These are phyloP conservation scores for Colletotrichum lindemuthianum DNA, from an alignment of 2,329 filamentous ascomycete species.

Conservation along the genomic window DNA sequence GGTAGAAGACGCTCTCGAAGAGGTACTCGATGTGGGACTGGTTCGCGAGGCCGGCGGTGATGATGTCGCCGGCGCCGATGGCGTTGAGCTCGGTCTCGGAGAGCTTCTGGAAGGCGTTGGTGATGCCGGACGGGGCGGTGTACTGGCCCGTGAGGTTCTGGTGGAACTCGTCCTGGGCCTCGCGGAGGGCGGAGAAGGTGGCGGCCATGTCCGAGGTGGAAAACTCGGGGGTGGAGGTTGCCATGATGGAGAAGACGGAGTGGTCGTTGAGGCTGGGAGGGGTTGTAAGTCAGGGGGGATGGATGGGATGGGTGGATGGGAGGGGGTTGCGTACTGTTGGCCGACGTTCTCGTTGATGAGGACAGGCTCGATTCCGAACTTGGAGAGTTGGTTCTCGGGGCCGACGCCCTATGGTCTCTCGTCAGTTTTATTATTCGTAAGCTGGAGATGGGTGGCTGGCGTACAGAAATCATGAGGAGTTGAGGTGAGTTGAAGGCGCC, in stretches of 20 bases:
- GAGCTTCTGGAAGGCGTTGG: constrained; percentile 40
- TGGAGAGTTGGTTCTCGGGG: constrained; percentile 34
- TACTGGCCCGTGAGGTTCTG: constrained; percentile 38
- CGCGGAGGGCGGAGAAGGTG: constrained; percentile 35
- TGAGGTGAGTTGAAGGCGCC: constrained; percentile 37
- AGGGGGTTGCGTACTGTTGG: constrained; percentile 36
- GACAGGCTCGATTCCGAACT: constrained; percentile 39
- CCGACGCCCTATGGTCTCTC: constrained; percentile 35
- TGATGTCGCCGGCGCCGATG: constrained; percentile 39
- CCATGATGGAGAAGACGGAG: constrained; percentile 43
- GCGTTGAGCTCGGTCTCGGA: constrained; percentile 35
- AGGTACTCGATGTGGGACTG: constrained; percentile 43
- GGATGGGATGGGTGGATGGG: neutral
- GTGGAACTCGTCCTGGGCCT: constrained; percentile 40
- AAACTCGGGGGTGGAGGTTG: constrained; percentile 38
- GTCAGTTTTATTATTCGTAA: constrained; percentile 5
- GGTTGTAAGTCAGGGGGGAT: neutral
- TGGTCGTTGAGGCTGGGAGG: constrained; percentile 40
- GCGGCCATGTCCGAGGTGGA: constrained; percentile 40
- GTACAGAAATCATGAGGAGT: constrained; percentile 36
- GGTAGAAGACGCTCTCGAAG: constrained; percentile 42
- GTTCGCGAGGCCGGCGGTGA: constrained; percentile 38
- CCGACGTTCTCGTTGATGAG: constrained; percentile 40
- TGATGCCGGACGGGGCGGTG: constrained; percentile 40
- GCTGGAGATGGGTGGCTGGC: neutral